These are phyloP conservation scores for Sporodiniella umbellata DNA, from an alignment of 371 early-diverging fungal species.

Conservation along the genomic window DNA sequence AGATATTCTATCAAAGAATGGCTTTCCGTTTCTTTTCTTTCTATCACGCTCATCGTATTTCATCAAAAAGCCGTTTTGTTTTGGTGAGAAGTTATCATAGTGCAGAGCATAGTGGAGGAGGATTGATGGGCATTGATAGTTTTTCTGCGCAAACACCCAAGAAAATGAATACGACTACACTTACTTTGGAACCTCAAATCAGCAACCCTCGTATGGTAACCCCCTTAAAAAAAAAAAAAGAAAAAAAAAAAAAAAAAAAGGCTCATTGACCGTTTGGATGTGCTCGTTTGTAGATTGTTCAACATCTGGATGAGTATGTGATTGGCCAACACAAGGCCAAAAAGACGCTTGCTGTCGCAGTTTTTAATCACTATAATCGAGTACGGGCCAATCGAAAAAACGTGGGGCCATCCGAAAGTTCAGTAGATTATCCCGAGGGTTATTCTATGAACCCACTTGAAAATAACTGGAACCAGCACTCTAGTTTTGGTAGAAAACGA, in stretches of 20 bases:
- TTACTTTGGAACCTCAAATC: slow-evolving; percentile 14
- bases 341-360: slow-evolving; percentile 78
- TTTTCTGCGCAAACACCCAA: slow-evolving; percentile 9
- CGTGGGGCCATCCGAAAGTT: slow-evolving; percentile 17
- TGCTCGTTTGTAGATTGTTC: slow-evolving; percentile 60
- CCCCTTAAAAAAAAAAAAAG: too few species aligned
- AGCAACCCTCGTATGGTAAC: slow-evolving; percentile 23
- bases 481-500: not conserved
- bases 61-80: too few species aligned
- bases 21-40: too few species aligned
- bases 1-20: too few species aligned
- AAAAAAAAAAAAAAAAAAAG: too few species aligned
- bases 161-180: slow-evolving; percentile 9
- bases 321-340: slow-evolving; percentile 89
- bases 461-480: not conserved
- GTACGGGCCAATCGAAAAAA: slow-evolving; percentile 63
- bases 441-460: slow-evolving; percentile 7
- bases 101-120: slow-evolving; percentile 23
- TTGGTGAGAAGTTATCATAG: slow-evolving; percentile 12
- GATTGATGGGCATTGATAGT: slow-evolving; percentile 17
- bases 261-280: too few species aligned
- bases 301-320: slow-evolving; percentile 81
- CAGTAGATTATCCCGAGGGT: slow-evolving; percentile 19
- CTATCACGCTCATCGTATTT: too few species aligned
- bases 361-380: slow-evolving; percentile 85